Evolutionary conservation across 495 filamentous ascomycete genomes (phyloP), one percentile per base, ranked within the genome.

Genomic region (Aspergillus olivimuriae): DNA sequence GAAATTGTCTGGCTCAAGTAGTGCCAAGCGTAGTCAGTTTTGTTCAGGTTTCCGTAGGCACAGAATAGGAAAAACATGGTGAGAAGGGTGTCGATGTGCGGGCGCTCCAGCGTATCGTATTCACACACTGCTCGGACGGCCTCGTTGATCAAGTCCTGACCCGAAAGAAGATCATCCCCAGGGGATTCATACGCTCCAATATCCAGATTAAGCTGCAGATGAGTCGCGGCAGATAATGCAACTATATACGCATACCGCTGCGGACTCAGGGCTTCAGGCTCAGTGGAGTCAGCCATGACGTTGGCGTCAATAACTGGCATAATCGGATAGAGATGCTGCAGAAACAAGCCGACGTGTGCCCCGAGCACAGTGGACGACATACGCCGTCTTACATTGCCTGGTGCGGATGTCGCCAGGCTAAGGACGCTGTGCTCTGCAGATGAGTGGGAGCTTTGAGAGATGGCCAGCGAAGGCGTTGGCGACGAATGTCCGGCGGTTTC

Each of bases 41-140:
- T 39, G 37, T 39, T 39, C 37, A 39, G 20, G 15, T 39, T 39
- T 17, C 37, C 37, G 37, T 39, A 39, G 23, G 37, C 37, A 24
- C 37, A 39, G 37, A 39, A 39, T n/a, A 39, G 37, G 37, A 39
- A 24, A 14, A 39, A 39, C 37, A 39, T 39, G 17, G 37, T 39
- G n/a, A 39, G 19, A 2, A 39, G 18, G 18, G 37, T 39, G 14
- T 39, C 37, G 8, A 39, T 6, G 14, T 39, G 37, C n/a, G 37
- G 37, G 4, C 6, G 9, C 14, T 39, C 37, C 37, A 39, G 14
- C 17, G 37, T 17, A 14, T 39, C 37, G 15, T 21, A 39, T 39
- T 39, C 37, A 15, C 37, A 39, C 11, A 39, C 6, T 9, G 37
- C 18, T 4, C 19, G n/a, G 9, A 39, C 18, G 9, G 19, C 37